phyloP scores from a whole-genome alignment of 2,329 filamentous ascomycete species.

The Aspergillus pseudoviridinutans region DNA sequence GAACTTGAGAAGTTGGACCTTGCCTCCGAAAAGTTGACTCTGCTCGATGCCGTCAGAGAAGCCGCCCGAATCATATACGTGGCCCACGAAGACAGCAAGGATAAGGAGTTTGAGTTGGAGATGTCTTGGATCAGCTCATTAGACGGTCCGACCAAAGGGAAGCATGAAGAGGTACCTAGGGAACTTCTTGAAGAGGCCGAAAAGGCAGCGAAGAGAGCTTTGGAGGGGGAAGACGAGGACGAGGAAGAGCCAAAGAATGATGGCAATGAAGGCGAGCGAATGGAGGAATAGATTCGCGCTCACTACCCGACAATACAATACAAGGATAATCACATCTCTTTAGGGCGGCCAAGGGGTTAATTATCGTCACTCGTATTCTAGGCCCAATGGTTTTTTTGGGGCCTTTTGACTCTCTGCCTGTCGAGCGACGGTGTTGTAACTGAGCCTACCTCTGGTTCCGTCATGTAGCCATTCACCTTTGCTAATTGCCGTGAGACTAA shows the following conservation, averaged over 20 bases:
- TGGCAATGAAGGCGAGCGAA: slow-evolving; percentile 66
- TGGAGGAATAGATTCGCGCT: slow-evolving; percentile 68
- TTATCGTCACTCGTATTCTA: not conserved
- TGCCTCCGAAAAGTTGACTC: slow-evolving; percentile 67
- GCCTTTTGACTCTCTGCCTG: not conserved
- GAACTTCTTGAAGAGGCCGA: slow-evolving; percentile 88
- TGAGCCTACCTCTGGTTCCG: not conserved
- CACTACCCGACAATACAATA: not conserved
- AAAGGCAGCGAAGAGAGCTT: slow-evolving; percentile 81
- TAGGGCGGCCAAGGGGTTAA: not conserved
- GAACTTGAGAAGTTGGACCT: slow-evolving; percentile 98
- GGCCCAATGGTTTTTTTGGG: not conserved
- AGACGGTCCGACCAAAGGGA: slow-evolving; percentile 84
- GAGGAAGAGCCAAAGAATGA: slow-evolving; percentile 66
- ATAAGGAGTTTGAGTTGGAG: slow-evolving; percentile 99
- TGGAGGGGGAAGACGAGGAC: slow-evolving; percentile 79
- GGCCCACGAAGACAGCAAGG: slow-evolving; percentile 97
- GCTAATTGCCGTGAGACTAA: slow-evolving; percentile 15
- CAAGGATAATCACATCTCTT: slow-evolving; percentile 13
- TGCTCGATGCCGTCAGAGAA: slow-evolving; percentile 90
- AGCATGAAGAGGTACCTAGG: slow-evolving; percentile 89
- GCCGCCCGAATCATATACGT: slow-evolving; percentile 96
- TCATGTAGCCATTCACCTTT: not conserved
- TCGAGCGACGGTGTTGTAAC: not conserved
- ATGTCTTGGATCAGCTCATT: slow-evolving; percentile 95